Conservation (phyloP, 495 filamentous ascomycete species). For the Penicillium macrosclerotiorum region DNA sequence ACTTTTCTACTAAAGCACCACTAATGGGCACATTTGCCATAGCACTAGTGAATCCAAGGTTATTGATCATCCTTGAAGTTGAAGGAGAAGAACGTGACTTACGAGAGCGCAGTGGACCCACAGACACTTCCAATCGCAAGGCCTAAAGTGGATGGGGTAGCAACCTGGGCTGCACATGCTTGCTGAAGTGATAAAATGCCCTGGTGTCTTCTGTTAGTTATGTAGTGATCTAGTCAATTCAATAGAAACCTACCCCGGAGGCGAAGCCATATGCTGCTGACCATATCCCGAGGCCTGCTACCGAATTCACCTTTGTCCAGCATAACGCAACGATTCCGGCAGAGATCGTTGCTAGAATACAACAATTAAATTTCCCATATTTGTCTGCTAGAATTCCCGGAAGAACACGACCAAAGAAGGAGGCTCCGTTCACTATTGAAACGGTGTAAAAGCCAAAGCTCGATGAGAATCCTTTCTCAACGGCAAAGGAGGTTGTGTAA, state of each 20-base stretch:
- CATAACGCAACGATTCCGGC: conserved; percentile 50
- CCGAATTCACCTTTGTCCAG: conserved; percentile 36
- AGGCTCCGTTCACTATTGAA: conserved; percentile 47
- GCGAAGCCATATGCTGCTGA: conserved; percentile 39
- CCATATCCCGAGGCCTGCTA: conserved; percentile 35
- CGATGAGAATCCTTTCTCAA: conserved; percentile 31
- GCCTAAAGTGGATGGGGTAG: conserved; percentile 29
- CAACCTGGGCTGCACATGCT: conserved; percentile 40
- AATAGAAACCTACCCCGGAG: conserved; percentile 31
- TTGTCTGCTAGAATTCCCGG: conserved; percentile 64
- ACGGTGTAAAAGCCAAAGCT: conserved; percentile 42
- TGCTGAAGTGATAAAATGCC: conserved; percentile 41
- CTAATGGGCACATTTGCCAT: conserved; percentile 39
- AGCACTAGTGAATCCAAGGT: conserved; percentile 21
- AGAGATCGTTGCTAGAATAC: conserved; percentile 55
- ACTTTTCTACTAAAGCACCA: conserved; percentile 29
- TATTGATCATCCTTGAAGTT: neutral
- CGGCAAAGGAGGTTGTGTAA: conserved; percentile 39
- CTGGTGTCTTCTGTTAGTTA: conserved; percentile 14
- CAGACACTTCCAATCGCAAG: conserved; percentile 32
- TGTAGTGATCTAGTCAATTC: neutral
- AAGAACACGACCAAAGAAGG: conserved; percentile 39
- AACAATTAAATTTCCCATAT: conserved; percentile 68
- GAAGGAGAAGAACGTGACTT: too few species aligned
- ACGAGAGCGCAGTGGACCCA: conserved; percentile 37